Evolutionary conservation across 306 rosid genomes (phyloP).

Genomic region (Lithocarpus polystachyus): DNA sequence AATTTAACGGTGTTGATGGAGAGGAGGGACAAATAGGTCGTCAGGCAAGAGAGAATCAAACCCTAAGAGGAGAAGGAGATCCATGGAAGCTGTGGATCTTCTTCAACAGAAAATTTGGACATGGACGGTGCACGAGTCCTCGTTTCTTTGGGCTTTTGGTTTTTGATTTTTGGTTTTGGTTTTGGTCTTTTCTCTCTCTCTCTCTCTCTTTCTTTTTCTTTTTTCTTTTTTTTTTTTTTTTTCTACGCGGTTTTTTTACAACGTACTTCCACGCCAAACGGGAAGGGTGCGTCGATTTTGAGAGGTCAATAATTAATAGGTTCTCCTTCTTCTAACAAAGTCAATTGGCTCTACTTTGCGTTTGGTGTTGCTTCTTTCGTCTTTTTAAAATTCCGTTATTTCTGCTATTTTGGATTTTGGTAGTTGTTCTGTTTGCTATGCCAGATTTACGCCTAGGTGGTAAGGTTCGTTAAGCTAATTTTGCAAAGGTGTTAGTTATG

Average conservation of each 20-base stretch:
- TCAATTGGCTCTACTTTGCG: not conserved
- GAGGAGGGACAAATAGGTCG: constrained; percentile 2
- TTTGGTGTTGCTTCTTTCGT: not conserved
- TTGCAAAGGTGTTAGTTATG: too few species aligned
- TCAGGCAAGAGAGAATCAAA: not conserved
- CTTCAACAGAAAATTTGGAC: not conserved
- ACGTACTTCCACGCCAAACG: constrained; percentile 35
- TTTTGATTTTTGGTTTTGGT: too few species aligned
- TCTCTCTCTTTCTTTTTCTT: not conserved
- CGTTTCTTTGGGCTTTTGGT: not conserved
- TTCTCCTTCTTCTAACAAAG: not conserved
- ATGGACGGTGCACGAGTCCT: not conserved
- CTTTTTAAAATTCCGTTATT: not conserved
- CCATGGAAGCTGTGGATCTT: constrained; percentile 1
- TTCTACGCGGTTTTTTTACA: constrained; percentile 23
- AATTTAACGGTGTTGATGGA: not conserved
- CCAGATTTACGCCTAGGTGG: not conserved
- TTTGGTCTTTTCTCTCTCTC: not conserved
- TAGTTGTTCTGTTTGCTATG: not conserved
- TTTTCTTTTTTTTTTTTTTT: not conserved
- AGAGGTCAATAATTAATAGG: constrained; percentile 20
- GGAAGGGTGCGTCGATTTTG: constrained; percentile 4
- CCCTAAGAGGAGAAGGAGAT: constrained; percentile 11
- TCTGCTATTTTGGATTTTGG: constrained; percentile 1
- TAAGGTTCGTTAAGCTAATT: too few species aligned